Conservation (phyloP, 139 green algal genomes). For the Chlamydomonas eustigma region DNA sequence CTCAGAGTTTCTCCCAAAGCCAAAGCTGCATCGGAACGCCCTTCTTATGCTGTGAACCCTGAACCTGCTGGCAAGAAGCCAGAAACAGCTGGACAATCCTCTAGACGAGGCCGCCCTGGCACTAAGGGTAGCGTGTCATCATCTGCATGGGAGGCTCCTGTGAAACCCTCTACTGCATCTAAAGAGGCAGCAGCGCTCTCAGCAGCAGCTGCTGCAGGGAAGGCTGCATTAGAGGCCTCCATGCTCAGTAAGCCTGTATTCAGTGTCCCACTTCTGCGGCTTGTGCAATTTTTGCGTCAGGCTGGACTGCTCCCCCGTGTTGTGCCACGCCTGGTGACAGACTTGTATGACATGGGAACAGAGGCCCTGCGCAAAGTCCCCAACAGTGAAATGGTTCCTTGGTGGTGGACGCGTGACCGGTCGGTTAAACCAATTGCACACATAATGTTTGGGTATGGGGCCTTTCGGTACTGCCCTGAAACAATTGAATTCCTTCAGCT, state of each 20-base stretch:
- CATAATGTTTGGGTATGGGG: neutral
- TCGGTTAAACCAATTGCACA: conserved; percentile 6
- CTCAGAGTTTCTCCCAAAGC: no score
- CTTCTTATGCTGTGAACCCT: no score
- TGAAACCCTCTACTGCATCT: no score
- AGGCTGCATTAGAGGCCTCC: neutral
- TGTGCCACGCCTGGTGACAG: conserved; percentile 24
- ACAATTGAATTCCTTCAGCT: conserved; percentile 5
- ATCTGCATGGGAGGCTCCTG: no score
- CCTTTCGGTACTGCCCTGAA: conserved; percentile 9
- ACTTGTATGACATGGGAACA: conserved; percentile 24
- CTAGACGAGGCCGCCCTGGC: no score
- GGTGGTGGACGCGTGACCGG: conserved; percentile 34
- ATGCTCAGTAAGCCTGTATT: neutral
- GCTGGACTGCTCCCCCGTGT: conserved; percentile 30
- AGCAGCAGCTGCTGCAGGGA: neutral
- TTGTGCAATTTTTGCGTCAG: conserved; percentile 40
- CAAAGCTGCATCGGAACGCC: no score
- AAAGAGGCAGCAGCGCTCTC: neutral
- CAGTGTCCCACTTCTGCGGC: conserved; percentile 32
- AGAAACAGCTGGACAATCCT: no score
- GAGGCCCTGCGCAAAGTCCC: conserved; percentile 26
- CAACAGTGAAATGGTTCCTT: conserved; percentile 29
- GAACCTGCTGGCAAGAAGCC: no score
- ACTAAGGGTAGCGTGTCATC: no score